phyloP scores from a whole-genome alignment of 441 rosid genomes.

The Erodium chrysanthum region DNA sequence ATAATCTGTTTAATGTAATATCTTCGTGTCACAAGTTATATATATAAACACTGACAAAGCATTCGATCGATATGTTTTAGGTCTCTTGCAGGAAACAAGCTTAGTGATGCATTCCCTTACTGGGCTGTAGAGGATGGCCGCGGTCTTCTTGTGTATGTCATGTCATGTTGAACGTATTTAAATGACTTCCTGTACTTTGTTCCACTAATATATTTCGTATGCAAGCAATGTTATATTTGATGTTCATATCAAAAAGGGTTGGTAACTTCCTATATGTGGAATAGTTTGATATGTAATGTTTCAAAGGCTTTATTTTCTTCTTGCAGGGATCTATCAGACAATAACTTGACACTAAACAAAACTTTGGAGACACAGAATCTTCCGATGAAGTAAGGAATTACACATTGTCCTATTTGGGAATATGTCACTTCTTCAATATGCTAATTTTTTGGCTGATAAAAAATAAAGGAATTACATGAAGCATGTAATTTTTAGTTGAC shows the following conservation, averaged over 20 bases:
- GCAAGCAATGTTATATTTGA: too few relatives aligned
- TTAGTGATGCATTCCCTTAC: background rate
- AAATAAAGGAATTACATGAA: background rate
- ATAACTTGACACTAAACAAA: background rate
- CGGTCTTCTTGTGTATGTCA: background rate
- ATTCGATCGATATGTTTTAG: background rate
- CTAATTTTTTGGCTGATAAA: background rate
- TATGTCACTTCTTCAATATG: background rate
- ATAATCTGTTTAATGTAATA: background rate
- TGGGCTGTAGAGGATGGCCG: background rate
- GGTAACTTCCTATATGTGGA: background rate
- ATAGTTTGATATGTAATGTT: background rate
- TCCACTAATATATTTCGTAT: too few relatives aligned
- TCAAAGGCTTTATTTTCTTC: background rate
- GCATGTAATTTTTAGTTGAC: background rate
- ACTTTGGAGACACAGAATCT: background rate
- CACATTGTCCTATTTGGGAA: background rate
- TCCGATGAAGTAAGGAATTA: background rate
- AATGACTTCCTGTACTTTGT: background rate
- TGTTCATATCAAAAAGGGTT: too few relatives aligned
- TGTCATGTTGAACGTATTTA: background rate
- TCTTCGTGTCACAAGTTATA: background rate
- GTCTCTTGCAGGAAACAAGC: slow-evolving; percentile 6
- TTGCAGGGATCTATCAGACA: slow-evolving; percentile 5
- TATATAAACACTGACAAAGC: background rate